Evolutionary conservation across 305 asterid genomes (phyloP).

Genomic region (Ajuga reptans): DNA sequence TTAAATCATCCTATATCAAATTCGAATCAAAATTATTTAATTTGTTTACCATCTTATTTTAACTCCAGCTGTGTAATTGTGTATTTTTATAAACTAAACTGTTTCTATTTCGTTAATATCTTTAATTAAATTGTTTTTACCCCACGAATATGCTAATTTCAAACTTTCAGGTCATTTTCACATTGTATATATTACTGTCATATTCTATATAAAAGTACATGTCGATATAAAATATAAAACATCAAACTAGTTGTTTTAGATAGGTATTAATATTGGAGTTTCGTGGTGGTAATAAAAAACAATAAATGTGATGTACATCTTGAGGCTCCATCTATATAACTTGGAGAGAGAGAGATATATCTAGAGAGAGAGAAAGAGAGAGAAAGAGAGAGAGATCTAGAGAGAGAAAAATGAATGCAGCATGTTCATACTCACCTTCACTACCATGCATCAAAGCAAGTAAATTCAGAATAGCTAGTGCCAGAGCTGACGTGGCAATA

Average conservation of each 20-base stretch:
- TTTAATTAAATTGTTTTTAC: neutral
- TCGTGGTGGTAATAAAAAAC: neutral
- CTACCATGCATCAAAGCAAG: constrained; percentile 17
- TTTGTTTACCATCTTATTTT: too few species aligned
- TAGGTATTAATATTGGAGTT: neutral
- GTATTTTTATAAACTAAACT: too few species aligned
- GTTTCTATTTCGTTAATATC: neutral
- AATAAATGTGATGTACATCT: neutral
- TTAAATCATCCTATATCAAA: too few species aligned
- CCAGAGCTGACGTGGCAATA: constrained; percentile 36
- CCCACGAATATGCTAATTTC: neutral
- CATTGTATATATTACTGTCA: neutral
- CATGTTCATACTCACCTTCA: constrained; percentile 24
- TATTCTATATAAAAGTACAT: neutral
- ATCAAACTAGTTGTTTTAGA: neutral
- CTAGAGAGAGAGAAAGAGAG: neutral
- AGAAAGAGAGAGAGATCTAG: neutral
- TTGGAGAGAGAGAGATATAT: neutral
- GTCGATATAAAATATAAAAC: neutral
- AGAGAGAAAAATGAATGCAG: constrained; percentile 32
- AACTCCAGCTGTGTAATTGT: too few species aligned
- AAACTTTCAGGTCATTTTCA: neutral
- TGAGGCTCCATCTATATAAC: neutral
- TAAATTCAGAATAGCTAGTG: neutral
- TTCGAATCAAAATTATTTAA: too few species aligned